Conservation (phyloP, 2,329 filamentous ascomycete species). For the Aureobasidium sp. region DNA sequence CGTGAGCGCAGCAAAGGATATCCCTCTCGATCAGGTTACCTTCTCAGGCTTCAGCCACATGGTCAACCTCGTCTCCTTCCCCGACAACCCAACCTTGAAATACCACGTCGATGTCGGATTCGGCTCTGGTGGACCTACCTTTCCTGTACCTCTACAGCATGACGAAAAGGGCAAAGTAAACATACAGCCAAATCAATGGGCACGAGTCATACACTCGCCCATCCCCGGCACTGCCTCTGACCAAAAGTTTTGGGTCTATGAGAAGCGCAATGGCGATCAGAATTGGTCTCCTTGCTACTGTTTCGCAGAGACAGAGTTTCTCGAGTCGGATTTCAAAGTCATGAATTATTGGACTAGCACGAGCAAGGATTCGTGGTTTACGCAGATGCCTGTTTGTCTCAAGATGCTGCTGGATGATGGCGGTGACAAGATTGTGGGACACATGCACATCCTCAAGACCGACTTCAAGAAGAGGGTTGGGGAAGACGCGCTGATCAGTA, state of each 20-base stretch:
- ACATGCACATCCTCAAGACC: slow-evolving; percentile 36
- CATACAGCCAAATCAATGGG: background rate
- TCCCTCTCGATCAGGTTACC: slow-evolving; percentile 28
- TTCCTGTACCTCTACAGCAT: slow-evolving; percentile 25
- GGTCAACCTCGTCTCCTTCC: slow-evolving; percentile 38
- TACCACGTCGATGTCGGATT: slow-evolving; percentile 40
- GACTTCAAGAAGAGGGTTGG: slow-evolving; percentile 40
- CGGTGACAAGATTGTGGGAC: slow-evolving; percentile 29
- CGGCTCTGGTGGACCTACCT: slow-evolving; percentile 28
- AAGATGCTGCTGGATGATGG: slow-evolving; percentile 45
- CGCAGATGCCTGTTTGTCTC: slow-evolving; percentile 45
- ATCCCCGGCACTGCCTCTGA: slow-evolving; percentile 25
- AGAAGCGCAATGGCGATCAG: slow-evolving; percentile 31
- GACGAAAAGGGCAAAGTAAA: background rate
- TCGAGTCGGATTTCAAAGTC: slow-evolving; percentile 53
- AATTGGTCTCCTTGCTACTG: slow-evolving; percentile 57
- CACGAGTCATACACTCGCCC: background rate
- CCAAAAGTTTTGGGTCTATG: slow-evolving; percentile 40
- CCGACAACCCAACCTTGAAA: slow-evolving; percentile 25
- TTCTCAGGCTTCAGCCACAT: slow-evolving; percentile 35
- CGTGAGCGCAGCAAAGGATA: slow-evolving; percentile 40
- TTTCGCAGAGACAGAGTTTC: slow-evolving; percentile 60
- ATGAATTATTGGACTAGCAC: slow-evolving; percentile 53
- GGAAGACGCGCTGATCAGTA: slow-evolving; percentile 35
- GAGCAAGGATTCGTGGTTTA: slow-evolving; percentile 47